These are phyloP conservation scores for Chenopodium quinoa DNA, from an alignment of 148 eudicot species.

Conservation along the genomic window DNA sequence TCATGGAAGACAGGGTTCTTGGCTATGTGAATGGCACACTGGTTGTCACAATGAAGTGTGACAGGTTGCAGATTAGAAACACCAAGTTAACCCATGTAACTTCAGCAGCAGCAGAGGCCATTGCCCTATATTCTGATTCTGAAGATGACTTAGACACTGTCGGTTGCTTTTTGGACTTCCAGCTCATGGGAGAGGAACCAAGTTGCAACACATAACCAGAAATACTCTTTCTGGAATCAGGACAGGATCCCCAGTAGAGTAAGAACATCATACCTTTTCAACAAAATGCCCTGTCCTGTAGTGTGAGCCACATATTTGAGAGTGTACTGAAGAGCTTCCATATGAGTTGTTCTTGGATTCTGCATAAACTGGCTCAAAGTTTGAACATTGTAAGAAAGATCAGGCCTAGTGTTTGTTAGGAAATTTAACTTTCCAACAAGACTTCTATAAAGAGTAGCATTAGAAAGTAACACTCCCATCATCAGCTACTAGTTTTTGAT, in stretches of 20 bases:
- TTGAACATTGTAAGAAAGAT: neutral
- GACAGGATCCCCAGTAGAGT: neutral
- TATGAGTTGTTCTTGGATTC: neutral
- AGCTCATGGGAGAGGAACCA: neutral
- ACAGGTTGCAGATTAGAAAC: neutral
- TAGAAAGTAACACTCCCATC: neutral
- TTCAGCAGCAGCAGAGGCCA: neutral
- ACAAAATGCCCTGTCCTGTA: neutral
- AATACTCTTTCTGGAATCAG: neutral
- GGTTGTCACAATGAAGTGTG: neutral
- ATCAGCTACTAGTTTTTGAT: rapidly evolving
- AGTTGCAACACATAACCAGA: neutral
- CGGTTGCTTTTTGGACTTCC: neutral
- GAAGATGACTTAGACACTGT: neutral
- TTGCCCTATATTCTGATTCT: neutral
- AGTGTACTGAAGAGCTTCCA: neutral
- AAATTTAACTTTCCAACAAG: neutral
- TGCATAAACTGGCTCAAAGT: neutral
- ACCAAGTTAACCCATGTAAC: neutral
- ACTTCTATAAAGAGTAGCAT: neutral
- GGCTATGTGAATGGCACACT: neutral
- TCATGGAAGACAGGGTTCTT: neutral
- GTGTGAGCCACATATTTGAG: neutral
- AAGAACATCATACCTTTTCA: rapidly evolving
- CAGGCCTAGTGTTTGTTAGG: neutral